Base-by-base conservation (phyloP, 2,329 filamentous ascomycete genomes). In the Aspergillus aculeatus region DNA sequence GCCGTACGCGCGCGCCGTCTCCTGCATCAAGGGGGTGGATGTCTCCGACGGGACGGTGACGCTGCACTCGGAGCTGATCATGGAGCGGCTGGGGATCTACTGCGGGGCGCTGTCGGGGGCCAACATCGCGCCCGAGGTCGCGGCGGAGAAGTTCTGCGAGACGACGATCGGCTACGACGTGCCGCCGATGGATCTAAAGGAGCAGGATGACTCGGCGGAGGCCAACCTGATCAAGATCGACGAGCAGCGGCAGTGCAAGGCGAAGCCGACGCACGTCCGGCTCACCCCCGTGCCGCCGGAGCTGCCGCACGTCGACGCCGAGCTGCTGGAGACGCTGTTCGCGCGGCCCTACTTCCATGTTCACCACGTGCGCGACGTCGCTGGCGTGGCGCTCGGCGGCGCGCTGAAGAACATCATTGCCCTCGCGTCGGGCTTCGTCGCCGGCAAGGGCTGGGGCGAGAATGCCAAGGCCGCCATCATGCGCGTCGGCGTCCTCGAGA, bases 381-480 rank as follows among this genome's bases (percentile, higher is more conserved):
- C 63, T 5, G 63, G 61, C 0, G 63, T 64, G 16, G 62, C 62
- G 19, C 86, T 97, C 21, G 89, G 92, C 47, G 93, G 93, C 59
- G 93, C 93, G 0, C 80, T 97, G 66, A 97, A 97, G 83, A 97
- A 97, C 80, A 90, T 97, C 64, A 90, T 97, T 51, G 93, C 93
- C 1, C 81, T 97, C 19, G 92, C 91, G 2, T 92, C 93, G 16
- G 93, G 93, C 55, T 97, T 96, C 73, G 92, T 96, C 26, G 91
- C 96, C 64, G 93, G 93, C 19, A 85, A 92, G 54, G 91, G 92
- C 64, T 96, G 93, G 92, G 93, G 93, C 67, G 92, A 96, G 81
- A 97, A 96, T 69, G 92, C 92, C 63, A 96, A 96, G 80, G 91
- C 93, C 6, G 93, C 93, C 53, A 88, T 97, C 59, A 96, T 97